Evolutionary conservation across 1,139 yeast genomes (phyloP), one percentile per base, ranked within the genome.

Genomic region (Meyerozyma smithsonii): DNA sequence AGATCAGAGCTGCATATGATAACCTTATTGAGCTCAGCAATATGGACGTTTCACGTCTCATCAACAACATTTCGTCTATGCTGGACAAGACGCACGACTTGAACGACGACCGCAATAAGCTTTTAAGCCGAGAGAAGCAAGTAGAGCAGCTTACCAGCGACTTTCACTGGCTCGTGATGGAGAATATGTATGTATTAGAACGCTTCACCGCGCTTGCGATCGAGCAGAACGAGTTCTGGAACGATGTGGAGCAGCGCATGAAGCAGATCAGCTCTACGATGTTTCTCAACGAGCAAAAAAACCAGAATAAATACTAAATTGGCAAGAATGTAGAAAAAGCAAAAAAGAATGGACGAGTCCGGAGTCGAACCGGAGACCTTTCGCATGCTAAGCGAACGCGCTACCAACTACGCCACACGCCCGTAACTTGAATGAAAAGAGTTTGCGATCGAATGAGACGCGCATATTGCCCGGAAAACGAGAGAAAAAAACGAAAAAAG

Each of bases 391-490:
- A 80, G 87, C 80, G 84, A 78, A 78, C 87, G 87, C 88, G 87
- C 87, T 81, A 81, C 88, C 88, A 79, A 81, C 88, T 81, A 77
- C 87, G 88, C 88, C 87, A 81, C 86, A 81, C 86, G 86, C 88
- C 88, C 88, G 15, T 26, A 20, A 26, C 8, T 26, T 26, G 30
- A 12, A 15, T 8, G 8, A 26, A 26, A 26, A 14, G 15, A n/a
- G 10, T 14, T 14, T 10, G 17, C 4, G 30, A 12, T 15, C 6
- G 30, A n/a, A 26, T 26, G 25, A 23, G 25, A 4, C 4, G n/a
- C 25, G 12, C 25, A 23, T 6, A 4, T 11, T 12, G n/a, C 12
- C 25, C 8, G n/a, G n/a, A 5, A 10, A 4, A 23, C 5, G n/a
- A 4, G 10, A 4, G 11, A 26, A 26, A 14, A 26, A 12, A 26